phyloP scores from a whole-genome alignment of 495 filamentous ascomycete species.

The Podospora fimiseda region DNA sequence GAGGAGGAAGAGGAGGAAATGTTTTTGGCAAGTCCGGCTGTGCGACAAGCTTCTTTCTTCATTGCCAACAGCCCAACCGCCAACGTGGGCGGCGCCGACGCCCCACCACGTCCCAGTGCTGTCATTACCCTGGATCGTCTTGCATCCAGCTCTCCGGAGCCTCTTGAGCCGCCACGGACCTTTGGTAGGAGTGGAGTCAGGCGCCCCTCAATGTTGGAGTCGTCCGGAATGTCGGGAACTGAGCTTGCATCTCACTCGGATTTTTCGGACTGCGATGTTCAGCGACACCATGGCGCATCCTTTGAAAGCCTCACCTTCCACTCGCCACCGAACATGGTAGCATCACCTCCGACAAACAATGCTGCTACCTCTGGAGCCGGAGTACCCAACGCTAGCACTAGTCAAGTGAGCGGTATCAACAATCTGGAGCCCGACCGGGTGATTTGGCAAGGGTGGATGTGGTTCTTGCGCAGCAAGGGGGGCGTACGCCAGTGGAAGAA shows the following conservation, averaged over 20 bases:
- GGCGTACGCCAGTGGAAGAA: slow-evolving; percentile 92
- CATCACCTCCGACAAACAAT: slow-evolving; percentile 5
- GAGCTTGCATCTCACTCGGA: slow-evolving; percentile 87
- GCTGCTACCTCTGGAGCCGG: slow-evolving; percentile 10
- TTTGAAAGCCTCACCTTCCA: slow-evolving; percentile 38
- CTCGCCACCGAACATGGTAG: slow-evolving; percentile 22
- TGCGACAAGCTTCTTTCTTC: slow-evolving; percentile 34
- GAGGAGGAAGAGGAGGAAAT: slow-evolving; percentile 82
- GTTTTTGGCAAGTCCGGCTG: slow-evolving; percentile 56
- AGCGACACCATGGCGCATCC: slow-evolving; percentile 35
- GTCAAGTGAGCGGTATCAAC: slow-evolving; percentile 48
- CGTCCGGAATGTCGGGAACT: slow-evolving; percentile 65
- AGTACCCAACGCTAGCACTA: slow-evolving; percentile 41
- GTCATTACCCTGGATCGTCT: slow-evolving; percentile 33
- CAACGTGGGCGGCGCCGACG: background rate
- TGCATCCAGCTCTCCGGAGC: slow-evolving; percentile 62
- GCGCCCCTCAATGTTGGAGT: slow-evolving; percentile 57
- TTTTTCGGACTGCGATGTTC: slow-evolving; percentile 66
- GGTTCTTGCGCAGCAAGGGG: slow-evolving; percentile 76
- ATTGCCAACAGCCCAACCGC: background rate
- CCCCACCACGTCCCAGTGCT: background rate
- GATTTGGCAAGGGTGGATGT: slow-evolving; percentile 86
- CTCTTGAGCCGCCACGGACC: slow-evolving; percentile 32
- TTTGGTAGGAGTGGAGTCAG: slow-evolving; percentile 28
- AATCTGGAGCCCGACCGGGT: slow-evolving; percentile 59